phyloP scores from a whole-genome alignment of 2,329 filamentous ascomycete genomes.

The Trichoderma harzianum region DNA sequence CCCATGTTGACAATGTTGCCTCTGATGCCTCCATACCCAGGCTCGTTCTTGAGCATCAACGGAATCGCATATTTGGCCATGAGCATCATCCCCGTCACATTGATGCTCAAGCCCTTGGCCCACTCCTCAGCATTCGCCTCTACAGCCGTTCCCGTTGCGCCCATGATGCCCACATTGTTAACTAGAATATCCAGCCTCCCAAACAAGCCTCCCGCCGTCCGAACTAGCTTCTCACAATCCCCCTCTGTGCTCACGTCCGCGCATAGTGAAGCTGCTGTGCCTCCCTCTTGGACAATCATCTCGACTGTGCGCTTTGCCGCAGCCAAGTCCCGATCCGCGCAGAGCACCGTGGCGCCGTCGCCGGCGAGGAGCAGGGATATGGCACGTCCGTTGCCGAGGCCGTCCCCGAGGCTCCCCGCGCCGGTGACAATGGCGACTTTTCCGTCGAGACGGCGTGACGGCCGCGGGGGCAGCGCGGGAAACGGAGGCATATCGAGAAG shows the following conservation, averaged over 20 bases:
- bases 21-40: slow-evolving; percentile 35
- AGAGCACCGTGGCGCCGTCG: slow-evolving; percentile 57
- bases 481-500: background rate
- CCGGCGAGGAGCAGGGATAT: slow-evolving; percentile 57
- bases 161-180: slow-evolving; percentile 62
- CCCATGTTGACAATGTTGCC: slow-evolving; percentile 61
- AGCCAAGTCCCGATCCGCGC: slow-evolving; percentile 49
- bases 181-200: slow-evolving; percentile 60
- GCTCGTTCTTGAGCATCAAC: slow-evolving; percentile 52
- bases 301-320: slow-evolving; percentile 52
- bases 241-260: slow-evolving; percentile 53
- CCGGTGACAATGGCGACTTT: slow-evolving; percentile 29
- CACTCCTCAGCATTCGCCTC: slow-evolving; percentile 59
- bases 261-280: slow-evolving; percentile 40
- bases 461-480: slow-evolving; percentile 21
- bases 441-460: slow-evolving; percentile 27
- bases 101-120: slow-evolving; percentile 56
- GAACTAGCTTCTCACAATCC: slow-evolving; percentile 47
- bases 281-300: slow-evolving; percentile 45
- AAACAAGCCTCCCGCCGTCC: slow-evolving; percentile 44
- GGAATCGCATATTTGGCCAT: slow-evolving; percentile 62
- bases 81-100: slow-evolving; percentile 62
- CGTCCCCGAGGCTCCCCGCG: slow-evolving; percentile 44
- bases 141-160: slow-evolving; percentile 56
- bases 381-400: slow-evolving; percentile 59